These are phyloP conservation scores for Verticillium alfalfae DNA, from an alignment of 2,329 filamentous ascomycete genomes.

Conservation along the genomic window DNA sequence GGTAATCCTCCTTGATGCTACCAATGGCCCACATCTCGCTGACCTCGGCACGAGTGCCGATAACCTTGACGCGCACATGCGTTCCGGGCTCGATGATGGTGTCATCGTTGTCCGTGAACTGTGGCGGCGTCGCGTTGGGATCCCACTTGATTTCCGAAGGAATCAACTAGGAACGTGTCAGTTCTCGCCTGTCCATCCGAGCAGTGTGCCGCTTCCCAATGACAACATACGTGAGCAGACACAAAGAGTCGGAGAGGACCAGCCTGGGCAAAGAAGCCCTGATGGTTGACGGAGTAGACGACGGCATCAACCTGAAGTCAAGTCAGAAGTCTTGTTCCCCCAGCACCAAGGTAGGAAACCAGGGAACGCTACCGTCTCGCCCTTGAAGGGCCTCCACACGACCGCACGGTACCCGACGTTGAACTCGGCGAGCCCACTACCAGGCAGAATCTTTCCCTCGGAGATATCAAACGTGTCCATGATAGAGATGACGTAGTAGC, in stretches of 20 bases:
- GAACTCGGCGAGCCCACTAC: conserved; percentile 88
- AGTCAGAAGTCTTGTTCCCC: conserved; percentile 12
- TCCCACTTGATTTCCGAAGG: conserved; percentile 90
- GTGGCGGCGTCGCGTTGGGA: conserved; percentile 90
- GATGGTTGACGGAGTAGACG: conserved; percentile 83
- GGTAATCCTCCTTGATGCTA: conserved; percentile 84
- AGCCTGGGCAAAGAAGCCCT: conserved; percentile 85
- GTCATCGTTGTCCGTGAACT: conserved; percentile 93
- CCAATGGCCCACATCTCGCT: conserved; percentile 95
- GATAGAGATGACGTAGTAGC: conserved; percentile 96
- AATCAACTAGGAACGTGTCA: conserved; percentile 61
- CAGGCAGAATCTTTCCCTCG: conserved; percentile 85
- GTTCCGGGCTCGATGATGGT: conserved; percentile 91
- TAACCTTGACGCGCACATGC: conserved; percentile 88
- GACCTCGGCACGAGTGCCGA: conserved; percentile 89
- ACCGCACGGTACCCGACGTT: conserved; percentile 93
- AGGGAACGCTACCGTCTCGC: conserved; percentile 70
- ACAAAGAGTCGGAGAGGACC: conserved; percentile 76
- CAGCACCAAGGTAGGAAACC: conserved; percentile 8
- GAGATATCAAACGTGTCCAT: conserved; percentile 96
- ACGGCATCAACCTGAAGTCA: conserved; percentile 77
- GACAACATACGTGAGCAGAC: conserved; percentile 66
- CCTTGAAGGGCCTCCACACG: conserved; percentile 96
- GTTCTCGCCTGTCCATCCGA: conserved; percentile 1
- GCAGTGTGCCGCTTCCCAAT: neutral